Base-by-base conservation (phyloP, 352 stramenopile species). In the Pythium guiyangense region DNA sequence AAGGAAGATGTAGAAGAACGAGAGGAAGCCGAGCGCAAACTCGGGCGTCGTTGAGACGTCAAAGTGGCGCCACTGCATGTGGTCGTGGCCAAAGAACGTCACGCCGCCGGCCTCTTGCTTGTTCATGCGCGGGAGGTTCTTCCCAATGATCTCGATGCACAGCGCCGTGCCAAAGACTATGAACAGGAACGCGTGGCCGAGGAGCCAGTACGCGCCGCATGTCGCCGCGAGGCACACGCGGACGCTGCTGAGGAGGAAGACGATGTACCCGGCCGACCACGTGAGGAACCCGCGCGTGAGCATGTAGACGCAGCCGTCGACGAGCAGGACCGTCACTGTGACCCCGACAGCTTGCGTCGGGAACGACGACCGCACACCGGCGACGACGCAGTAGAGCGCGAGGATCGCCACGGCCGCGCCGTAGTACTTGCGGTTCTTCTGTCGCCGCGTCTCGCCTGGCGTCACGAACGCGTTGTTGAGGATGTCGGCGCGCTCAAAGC, bases 1-100 rank as follows among this genome's bases (percentile, higher is more conserved):
- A 50, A 95, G 52, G 57, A 92, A 92, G 34, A 95, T 64, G 47
- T 93, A 95, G 57, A 92, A 86, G 52, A 95, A 95, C 6, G 79
- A 93, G 6, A 95, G 46, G 46, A 93, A 82, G 0, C 85, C 85
- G 6, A 95, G 51, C 22, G 86, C 85, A 43, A 95, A 95, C 52
- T 95, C 84, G 2, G 85, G 83, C 2, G 77, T 93, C 9, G 80
- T 92, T 8, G 80, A 84, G 29, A 85, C 56, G 62, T 95, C 83
- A 17, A 89, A 64, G 60, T 92, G 83, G 10, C 70, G 73, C 66
- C 70, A 84, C 46, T 74, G 68, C 40, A 74, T 67, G 39, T 83
- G 71, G 25, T 96, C 84, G 49, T 90, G 79, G 11, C 84, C 86
- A 35, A 96, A 93, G 52, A 94, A 94, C 1, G 84, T 89, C 39